Evolutionary conservation across 2,329 filamentous ascomycete species (phyloP).

Genomic region (Helotiales sp.): DNA sequence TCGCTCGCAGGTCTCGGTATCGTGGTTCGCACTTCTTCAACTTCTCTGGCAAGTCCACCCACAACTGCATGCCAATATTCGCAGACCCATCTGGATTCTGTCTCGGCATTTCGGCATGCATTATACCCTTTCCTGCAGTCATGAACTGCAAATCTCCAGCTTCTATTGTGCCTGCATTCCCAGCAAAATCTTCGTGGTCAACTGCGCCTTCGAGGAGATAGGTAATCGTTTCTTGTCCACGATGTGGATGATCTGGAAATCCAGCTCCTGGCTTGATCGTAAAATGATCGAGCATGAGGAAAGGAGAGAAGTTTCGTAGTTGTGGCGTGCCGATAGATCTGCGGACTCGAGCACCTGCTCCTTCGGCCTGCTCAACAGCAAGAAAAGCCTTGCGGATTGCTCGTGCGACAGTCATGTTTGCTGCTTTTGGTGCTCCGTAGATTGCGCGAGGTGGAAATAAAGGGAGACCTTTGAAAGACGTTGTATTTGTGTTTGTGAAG

Average conservation of each 20-base stretch:
- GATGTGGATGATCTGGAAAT: constrained; percentile 84
- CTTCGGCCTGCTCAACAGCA: constrained; percentile 83
- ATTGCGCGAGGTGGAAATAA: constrained; percentile 21
- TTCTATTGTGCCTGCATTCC: constrained; percentile 79
- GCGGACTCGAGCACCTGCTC: constrained; percentile 82
- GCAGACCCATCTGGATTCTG: constrained; percentile 72
- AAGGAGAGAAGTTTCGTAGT: constrained; percentile 84
- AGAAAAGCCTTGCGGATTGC: constrained; percentile 81
- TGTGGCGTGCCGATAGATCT: constrained; percentile 83
- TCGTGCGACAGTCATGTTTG: constrained; percentile 67
- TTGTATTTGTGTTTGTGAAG: constrained; percentile 20
- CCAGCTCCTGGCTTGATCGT: constrained; percentile 75
- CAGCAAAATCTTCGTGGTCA: constrained; percentile 91
- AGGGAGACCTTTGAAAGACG: constrained; percentile 18
- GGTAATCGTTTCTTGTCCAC: constrained; percentile 74
- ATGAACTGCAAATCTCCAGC: constrained; percentile 96
- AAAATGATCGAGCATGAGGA: constrained; percentile 97
- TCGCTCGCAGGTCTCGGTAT: constrained; percentile 79
- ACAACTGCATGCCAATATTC: constrained; percentile 89
- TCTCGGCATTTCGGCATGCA: constrained; percentile 93
- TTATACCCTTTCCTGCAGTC: constrained; percentile 89
- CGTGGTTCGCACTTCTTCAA: constrained; percentile 89
- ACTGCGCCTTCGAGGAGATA: constrained; percentile 84
- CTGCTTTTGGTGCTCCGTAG: constrained; percentile 22
- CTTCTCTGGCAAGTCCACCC: constrained; percentile 84